Conservation (phyloP, 169 alveolate genomes). For the Plasmodium gallinaceum region DNA sequence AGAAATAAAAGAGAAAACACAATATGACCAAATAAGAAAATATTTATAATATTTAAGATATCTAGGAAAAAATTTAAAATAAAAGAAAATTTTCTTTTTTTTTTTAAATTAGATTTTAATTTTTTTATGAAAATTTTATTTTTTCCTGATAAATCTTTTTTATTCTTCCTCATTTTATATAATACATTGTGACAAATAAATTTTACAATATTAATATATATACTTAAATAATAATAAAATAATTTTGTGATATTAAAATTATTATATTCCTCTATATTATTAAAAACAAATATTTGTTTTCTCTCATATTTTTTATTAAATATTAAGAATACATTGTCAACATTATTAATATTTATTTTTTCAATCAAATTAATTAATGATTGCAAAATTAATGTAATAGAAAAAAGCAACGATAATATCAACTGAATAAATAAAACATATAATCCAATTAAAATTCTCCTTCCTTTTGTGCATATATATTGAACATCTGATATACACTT, state of each 20-base stretch:
- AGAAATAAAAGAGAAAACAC: conserved; percentile 30
- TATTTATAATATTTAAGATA: conserved; percentile 26
- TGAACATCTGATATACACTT: background rate
- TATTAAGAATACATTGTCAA: conserved; percentile 14
- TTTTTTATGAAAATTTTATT: conserved; percentile 44
- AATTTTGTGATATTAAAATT: conserved; percentile 17
- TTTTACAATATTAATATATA: conserved; percentile 26
- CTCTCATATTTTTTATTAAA: conserved; percentile 33
- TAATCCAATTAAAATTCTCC: conserved; percentile 33
- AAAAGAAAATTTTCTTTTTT: conserved; percentile 41
- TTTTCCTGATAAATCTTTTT: conserved; percentile 33
- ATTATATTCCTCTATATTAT: conserved; percentile 26
- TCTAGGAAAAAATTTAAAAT: conserved; percentile 24
- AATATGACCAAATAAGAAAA: conserved; percentile 50
- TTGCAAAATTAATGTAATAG: conserved; percentile 43
- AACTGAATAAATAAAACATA: conserved; percentile 37
- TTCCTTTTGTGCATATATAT: conserved; percentile 18
- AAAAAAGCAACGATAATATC: conserved; percentile 26
- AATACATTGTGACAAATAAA: conserved; percentile 28
- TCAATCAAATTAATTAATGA: conserved; percentile 39
- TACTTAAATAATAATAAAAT: conserved; percentile 46
- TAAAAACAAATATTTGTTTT: conserved; percentile 13
- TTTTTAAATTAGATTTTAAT: conserved; percentile 21
- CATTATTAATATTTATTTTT: conserved; percentile 35
- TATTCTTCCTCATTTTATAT: conserved; percentile 29